phyloP scores from a whole-genome alignment of 179 eudicot species.

The Silene coronaria region DNA sequence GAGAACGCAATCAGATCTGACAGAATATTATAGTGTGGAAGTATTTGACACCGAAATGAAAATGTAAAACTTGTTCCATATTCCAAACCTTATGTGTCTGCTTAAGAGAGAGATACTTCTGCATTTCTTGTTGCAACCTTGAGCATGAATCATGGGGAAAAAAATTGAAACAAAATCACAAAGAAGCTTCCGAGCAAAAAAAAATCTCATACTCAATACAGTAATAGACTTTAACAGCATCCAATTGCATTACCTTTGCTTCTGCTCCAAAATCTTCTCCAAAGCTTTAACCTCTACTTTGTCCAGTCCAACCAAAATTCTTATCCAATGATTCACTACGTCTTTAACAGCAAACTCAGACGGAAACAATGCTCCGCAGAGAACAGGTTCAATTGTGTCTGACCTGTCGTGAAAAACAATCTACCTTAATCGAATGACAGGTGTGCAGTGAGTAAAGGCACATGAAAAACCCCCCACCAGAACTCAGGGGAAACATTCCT shows the following conservation, averaged over 20 bases:
- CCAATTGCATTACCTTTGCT: conserved; percentile 59
- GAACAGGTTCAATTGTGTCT: conserved; percentile 65
- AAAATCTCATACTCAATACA: background rate
- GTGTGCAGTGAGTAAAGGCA: background rate
- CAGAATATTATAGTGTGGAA: background rate
- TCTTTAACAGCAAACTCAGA: conserved; percentile 60
- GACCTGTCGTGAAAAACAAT: conserved; percentile 53
- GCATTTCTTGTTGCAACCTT: conserved; percentile 98
- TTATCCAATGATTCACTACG: conserved; percentile 64
- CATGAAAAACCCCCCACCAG: background rate
- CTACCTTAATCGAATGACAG: conserved; percentile 3
- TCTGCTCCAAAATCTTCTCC: conserved; percentile 94
- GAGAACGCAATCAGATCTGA: conserved; percentile 11
- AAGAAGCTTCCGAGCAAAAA: conserved; percentile 13
- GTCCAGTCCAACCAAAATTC: conserved; percentile 63
- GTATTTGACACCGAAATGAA: background rate
- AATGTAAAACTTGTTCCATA: background rate
- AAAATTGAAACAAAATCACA: conserved; percentile 24
- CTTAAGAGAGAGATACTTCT: conserved; percentile 76
- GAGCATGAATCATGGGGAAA: conserved; percentile 25
- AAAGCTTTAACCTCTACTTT: conserved; percentile 92
- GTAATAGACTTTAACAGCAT: background rate
- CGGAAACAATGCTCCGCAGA: conserved; percentile 65
- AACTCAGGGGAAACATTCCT: background rate
- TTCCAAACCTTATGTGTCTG: conserved; percentile 65